phyloP scores from a whole-genome alignment of 2,329 filamentous ascomycete genomes.

The Aspergillus chevalieri region DNA sequence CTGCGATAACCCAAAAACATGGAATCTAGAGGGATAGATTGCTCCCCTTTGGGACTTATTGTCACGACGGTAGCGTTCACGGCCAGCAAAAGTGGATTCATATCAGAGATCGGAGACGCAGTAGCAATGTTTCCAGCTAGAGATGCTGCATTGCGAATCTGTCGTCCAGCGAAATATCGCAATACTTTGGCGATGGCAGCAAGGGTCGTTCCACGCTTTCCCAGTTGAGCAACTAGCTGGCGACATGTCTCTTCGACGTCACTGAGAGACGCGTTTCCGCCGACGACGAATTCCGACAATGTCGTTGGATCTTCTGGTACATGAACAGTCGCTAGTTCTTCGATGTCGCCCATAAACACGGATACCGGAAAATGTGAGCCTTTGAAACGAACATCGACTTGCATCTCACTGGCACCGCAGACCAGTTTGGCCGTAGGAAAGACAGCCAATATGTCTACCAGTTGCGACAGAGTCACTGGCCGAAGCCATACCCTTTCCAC shows the following conservation, averaged over 20 bases:
- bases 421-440: constrained; percentile 81
- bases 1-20: too few species aligned
- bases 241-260: not conserved
- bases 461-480: constrained; percentile 68
- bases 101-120: constrained; percentile 89
- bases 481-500: constrained; percentile 80
- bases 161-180: constrained; percentile 52
- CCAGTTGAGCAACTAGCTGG: constrained; percentile 47
- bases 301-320: too few species aligned
- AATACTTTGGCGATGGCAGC: constrained; percentile 76
- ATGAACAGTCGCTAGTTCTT: constrained; percentile 56
- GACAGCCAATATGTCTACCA: constrained; percentile 74
- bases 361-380: constrained; percentile 74
- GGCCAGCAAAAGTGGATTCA: constrained; percentile 90
- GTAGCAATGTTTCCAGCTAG: constrained; percentile 92
- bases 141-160: constrained; percentile 96
- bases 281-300: too few species aligned
- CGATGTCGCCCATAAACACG: constrained; percentile 79
- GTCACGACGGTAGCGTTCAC: constrained; percentile 47
- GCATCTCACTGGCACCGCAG: constrained; percentile 80
- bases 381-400: constrained; percentile 93
- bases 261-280: not conserved
- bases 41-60: constrained; percentile 45
- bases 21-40: constrained; percentile 79
- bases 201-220: constrained; percentile 63